These are phyloP conservation scores for Termitomyces sp. DNA, from an alignment of 768 basidiomycete genomes.

Conservation along the genomic window DNA sequence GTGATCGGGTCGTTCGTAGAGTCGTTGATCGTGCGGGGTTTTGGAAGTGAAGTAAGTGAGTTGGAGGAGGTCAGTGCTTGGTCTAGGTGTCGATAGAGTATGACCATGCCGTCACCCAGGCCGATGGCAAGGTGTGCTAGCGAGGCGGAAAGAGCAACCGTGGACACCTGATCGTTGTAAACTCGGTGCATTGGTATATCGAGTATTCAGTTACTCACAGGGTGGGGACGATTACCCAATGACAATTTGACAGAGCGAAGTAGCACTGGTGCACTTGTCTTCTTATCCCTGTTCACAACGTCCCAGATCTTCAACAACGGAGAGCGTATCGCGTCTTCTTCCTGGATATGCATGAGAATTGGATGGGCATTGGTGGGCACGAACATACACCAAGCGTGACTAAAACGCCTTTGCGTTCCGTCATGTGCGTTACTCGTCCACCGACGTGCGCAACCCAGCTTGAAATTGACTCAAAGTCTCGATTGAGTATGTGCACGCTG, in stretches of 20 bases:
- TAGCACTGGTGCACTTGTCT: constrained; percentile 53
- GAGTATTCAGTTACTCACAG: constrained; percentile 36
- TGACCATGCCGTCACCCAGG: constrained; percentile 90
- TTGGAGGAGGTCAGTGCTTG: constrained; percentile 77
- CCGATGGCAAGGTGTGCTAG: constrained; percentile 88
- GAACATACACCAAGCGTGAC: constrained; percentile 82
- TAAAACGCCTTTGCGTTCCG: constrained; percentile 73
- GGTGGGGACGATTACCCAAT: constrained; percentile 71
- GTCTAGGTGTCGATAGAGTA: constrained; percentile 87
- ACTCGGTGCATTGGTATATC: constrained; percentile 1
- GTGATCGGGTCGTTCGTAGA: constrained; percentile 86
- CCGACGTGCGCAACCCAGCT: constrained; percentile 79
- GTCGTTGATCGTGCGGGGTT: constrained; percentile 80
- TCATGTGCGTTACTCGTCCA: constrained; percentile 84
- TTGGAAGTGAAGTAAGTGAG: constrained; percentile 74
- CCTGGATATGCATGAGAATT: constrained; percentile 37
- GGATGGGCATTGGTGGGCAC: neutral
- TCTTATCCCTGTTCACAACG: constrained; percentile 63
- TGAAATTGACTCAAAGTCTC: constrained; percentile 61
- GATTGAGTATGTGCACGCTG: constrained; percentile 69
- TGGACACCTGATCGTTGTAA: constrained; percentile 50
- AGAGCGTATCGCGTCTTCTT: constrained; percentile 63
- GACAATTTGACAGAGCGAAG: constrained; percentile 77
- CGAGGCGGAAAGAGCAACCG: constrained; percentile 70
- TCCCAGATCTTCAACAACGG: constrained; percentile 90